Conservation (phyloP, 345 rosid species). For the Draba incana region DNA sequence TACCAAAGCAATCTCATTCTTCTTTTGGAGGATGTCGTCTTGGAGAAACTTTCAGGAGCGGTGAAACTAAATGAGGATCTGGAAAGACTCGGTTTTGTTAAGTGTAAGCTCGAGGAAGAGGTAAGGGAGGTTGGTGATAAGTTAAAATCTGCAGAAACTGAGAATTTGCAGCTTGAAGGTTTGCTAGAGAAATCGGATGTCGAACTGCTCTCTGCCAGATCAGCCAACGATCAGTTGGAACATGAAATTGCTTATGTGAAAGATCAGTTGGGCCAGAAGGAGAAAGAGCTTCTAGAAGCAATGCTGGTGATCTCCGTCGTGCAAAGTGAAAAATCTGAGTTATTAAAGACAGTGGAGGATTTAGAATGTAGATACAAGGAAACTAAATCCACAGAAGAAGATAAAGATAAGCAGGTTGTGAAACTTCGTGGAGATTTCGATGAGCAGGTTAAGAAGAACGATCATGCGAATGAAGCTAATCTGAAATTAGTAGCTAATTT, state of each 20-base stretch:
- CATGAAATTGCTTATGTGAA: constrained; percentile 51
- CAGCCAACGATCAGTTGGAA: constrained; percentile 51
- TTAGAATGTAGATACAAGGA: constrained; percentile 65
- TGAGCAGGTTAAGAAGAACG: constrained; percentile 52
- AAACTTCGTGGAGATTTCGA: constrained; percentile 60
- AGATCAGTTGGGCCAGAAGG: constrained; percentile 50
- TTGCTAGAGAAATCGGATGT: constrained; percentile 45
- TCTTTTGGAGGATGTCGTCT: constrained; percentile 53
- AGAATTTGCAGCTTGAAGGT: constrained; percentile 48
- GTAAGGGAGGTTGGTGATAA: constrained; percentile 45
- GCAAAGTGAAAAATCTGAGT: constrained; percentile 49
- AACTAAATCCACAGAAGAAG: constrained; percentile 50
- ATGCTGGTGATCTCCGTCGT: constrained; percentile 46
- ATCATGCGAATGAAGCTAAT: constrained; percentile 46
- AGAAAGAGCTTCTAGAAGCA: constrained; percentile 51
- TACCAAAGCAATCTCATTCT: constrained; percentile 62
- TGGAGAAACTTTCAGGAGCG: constrained; percentile 53
- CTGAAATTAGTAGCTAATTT: constrained; percentile 55
- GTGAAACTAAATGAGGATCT: constrained; percentile 47
- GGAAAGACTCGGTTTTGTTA: constrained; percentile 50
- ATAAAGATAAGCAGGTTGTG: constrained; percentile 53
- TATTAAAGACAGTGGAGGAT: constrained; percentile 53
- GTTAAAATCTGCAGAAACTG: constrained; percentile 46
- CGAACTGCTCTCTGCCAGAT: constrained; percentile 50
- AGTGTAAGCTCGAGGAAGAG: constrained; percentile 61